These are phyloP conservation scores for Neurospora sp. DNA, from an alignment of 495 filamentous ascomycete species.

Conservation along the genomic window DNA sequence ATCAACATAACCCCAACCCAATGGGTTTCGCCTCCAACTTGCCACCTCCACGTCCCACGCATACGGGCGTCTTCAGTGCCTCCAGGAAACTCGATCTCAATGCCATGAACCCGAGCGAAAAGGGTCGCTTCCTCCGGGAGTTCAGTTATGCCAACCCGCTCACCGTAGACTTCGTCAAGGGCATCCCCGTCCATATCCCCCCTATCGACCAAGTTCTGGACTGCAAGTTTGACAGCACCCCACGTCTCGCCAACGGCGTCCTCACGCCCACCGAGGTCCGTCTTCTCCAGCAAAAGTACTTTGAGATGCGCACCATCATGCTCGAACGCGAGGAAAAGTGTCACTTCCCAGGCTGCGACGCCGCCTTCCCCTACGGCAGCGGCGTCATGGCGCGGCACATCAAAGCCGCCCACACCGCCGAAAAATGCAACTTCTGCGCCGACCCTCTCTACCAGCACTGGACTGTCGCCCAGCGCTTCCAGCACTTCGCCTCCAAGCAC, in stretches of 20 bases:
- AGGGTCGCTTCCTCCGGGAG: conserved; percentile 5
- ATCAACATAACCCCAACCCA: neutral
- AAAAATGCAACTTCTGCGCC: conserved; percentile 20
- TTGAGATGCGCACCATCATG: conserved; percentile 22
- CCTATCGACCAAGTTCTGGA: conserved; percentile 27
- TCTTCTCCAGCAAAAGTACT: conserved; percentile 23
- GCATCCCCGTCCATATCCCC: conserved; percentile 23
- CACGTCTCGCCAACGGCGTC: conserved; percentile 25
- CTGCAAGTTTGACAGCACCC: conserved; percentile 16
- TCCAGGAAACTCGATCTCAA: neutral
- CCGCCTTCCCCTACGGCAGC: conserved; percentile 15
- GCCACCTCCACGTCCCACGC: neutral
- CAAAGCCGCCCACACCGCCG: conserved; percentile 13
- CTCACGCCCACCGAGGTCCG: conserved; percentile 30
- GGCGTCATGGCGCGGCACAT: conserved; percentile 23
- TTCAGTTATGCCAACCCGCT: conserved; percentile 15
- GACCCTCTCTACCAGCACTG: conserved; percentile 17
- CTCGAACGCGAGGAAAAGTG: conserved; percentile 25
- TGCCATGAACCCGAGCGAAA: neutral
- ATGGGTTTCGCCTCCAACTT: neutral
- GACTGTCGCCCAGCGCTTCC: conserved; percentile 5
- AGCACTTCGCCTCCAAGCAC: conserved; percentile 13
- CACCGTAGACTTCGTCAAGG: conserved; percentile 5
- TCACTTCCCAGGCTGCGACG: conserved; percentile 22
- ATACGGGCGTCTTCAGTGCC: neutral